A percentile compares a stretch with the other conserved stretches of the same genome.
These are phyloP conservation scores for Rhynchospora breviuscula DNA, from an alignment of 176 grass and related monocot species.

Conservation along the genomic window DNA sequence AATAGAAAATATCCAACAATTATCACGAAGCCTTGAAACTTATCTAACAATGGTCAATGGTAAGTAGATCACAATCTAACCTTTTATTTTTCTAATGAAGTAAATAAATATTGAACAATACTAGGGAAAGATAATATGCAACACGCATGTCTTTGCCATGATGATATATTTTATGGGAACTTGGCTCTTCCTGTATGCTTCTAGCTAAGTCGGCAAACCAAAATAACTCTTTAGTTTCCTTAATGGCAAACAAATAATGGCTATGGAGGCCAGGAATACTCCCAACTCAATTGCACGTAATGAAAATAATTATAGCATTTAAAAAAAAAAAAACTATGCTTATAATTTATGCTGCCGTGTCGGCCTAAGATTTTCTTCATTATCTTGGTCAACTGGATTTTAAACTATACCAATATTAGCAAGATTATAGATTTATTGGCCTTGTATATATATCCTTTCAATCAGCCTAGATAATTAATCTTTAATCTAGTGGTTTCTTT, in stretches of 20 bases:
- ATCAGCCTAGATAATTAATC: too few relatives aligned
- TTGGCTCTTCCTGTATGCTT: not conserved
- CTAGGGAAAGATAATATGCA: not conserved
- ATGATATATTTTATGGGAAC: not conserved
- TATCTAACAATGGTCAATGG: conserved; percentile 8
- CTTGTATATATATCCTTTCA: too few relatives aligned
- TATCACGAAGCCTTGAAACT: not conserved
- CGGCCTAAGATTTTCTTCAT: not conserved
- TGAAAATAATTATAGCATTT: not conserved
- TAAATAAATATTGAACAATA: not conserved
- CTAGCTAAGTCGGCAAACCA: not conserved
- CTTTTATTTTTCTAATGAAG: not conserved
- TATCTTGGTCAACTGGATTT: not conserved
- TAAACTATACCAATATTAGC: not conserved
- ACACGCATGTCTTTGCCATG: conserved; percentile 12
- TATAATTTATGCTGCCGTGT: not conserved
- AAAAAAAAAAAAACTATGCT: too few relatives aligned
- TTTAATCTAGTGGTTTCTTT: too few relatives aligned
- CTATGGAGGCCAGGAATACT: not conserved
- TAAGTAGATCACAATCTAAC: not conserved
- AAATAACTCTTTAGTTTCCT: not conserved
- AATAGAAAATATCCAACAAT: not conserved
- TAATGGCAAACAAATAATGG: not conserved
- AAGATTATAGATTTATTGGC: not conserved
- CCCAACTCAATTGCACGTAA: not conserved